Percentiles rank a stretch among this genome's conserved stretches.
Evolutionary conservation across 139 green algal species (phyloP).

Genomic region (Diplosphaera chodatii): DNA sequence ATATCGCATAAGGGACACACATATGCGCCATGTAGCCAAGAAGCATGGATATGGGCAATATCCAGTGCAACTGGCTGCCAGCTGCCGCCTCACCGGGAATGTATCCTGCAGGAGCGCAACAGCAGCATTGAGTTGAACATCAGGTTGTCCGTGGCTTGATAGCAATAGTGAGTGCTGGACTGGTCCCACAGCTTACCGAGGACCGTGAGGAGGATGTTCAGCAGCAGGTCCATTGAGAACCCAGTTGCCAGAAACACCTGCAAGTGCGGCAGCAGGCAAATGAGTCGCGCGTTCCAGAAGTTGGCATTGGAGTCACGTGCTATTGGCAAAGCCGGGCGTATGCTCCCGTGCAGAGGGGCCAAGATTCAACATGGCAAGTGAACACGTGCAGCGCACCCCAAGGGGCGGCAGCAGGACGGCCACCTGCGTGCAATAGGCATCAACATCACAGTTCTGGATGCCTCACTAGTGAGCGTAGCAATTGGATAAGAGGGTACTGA

Average conservation of each 20-base stretch:
- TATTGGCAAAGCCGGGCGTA: neutral
- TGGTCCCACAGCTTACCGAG: neutral
- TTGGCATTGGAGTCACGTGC: too few relatives aligned
- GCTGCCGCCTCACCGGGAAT: neutral
- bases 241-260: neutral
- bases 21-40: too few relatives aligned
- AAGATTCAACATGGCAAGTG: too few relatives aligned
- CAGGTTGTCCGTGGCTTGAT: too few relatives aligned
- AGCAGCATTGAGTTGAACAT: too few relatives aligned
- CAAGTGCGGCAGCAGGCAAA: neutral
- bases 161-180: too few relatives aligned
- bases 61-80: too few relatives aligned
- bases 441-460: too few relatives aligned
- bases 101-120: neutral
- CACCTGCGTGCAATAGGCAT: too few relatives aligned
- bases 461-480: too few relatives aligned
- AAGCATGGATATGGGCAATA: too few relatives aligned
- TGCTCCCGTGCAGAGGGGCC: neutral
- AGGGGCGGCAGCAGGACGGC: neutral
- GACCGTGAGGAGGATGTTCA: neutral
- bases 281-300: neutral
- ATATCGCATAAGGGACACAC: too few relatives aligned
- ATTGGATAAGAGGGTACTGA: neutral
- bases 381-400: neutral
- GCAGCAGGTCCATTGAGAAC: neutral